Conservation (phyloP, 768 basidiomycete genomes). For the Collybiopsis confluens region DNA sequence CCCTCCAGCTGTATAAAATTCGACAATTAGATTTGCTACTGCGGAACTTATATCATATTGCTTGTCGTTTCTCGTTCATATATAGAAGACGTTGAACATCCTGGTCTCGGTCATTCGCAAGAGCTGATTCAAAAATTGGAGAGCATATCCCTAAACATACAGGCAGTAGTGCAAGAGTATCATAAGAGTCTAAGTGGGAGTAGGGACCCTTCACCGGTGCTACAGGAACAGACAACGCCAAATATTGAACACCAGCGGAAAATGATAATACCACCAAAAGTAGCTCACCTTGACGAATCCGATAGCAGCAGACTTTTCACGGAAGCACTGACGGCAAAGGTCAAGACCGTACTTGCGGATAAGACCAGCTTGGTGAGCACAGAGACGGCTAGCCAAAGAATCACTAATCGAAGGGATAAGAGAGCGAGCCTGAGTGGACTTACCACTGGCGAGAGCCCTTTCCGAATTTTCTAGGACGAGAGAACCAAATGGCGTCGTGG, state of each 20-base stretch:
- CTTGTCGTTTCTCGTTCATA: conserved; percentile 1
- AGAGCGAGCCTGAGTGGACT: conserved; percentile 23
- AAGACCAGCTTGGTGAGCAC: conserved; percentile 95
- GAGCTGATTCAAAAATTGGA: not conserved
- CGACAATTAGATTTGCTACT: conserved; percentile 28
- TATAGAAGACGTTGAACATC: not conserved
- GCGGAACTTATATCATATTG: conserved; percentile 10
- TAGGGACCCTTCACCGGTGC: conserved; percentile 36
- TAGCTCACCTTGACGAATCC: conserved; percentile 86
- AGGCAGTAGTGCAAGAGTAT: conserved; percentile 3
- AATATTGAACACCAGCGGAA: not conserved
- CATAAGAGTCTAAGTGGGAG: not conserved
- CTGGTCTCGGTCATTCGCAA: too few relatives aligned
- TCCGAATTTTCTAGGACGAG: conserved; percentile 90
- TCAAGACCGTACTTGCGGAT: conserved; percentile 97
- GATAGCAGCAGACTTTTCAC: conserved; percentile 90
- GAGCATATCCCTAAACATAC: conserved; percentile 4
- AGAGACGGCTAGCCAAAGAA: conserved; percentile 68
- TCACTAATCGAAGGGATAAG: not conserved
- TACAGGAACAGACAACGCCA: conserved; percentile 15
- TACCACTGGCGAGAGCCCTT: conserved; percentile 96
- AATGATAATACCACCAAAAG: not conserved
- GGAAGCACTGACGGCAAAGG: conserved; percentile 98
- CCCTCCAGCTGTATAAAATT: conserved; percentile 50
- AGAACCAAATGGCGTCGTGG: conserved; percentile 98